Evolutionary conservation across 176 grass and related monocot species (phyloP), one percentile per base, ranked within the genome.

Genomic region (Guadua angustifolia): DNA sequence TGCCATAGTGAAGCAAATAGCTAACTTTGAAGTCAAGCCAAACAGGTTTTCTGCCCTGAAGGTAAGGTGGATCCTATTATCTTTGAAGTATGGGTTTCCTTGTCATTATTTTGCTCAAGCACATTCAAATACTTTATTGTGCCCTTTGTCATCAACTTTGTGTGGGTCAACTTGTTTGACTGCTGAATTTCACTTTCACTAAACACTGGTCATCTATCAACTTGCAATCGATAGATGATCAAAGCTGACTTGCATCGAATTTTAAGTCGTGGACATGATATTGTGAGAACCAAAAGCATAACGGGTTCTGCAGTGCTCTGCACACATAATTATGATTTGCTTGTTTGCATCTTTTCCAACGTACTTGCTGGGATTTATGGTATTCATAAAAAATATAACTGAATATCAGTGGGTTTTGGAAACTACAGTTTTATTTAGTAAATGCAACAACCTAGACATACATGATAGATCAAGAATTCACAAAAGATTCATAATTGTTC

Each of bases 21-120:
- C 71, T 32, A 84, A 95, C 42, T 98, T 98, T 90, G 88, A 93
- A 93, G 92, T 98, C 67, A 95, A 93, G 79, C 90, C 90, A 32
- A 89, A 90, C 84, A 88, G 95, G 64, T 98, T 98, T 93, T 88
- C 78, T 84, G 95, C 92, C 74, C 86, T 93, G 12, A 98, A 95
- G 92, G 95, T 95, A 78, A 90, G n/a, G 22, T 73, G 57, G n/a
- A 59, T 81, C 25, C 19, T 73, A 29, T 74, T 75, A 42, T 81
- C 29, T 67, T 66, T 69, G 3, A n/a, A 16, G 6, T 66, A 36
- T 42, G 51, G 22, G 1, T 90, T 82, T 82, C 26, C 75, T 59
- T 74, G 15, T 85, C 60, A 52, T 80, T 80, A 32, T 62, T 70
- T 45, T 56, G 7, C 68, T 49, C 12, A 45, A 47, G 18, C 6